phyloP scores from a whole-genome alignment of 1,139 yeast genomes.

The Saccharomycopsis crataegensis region DNA sequence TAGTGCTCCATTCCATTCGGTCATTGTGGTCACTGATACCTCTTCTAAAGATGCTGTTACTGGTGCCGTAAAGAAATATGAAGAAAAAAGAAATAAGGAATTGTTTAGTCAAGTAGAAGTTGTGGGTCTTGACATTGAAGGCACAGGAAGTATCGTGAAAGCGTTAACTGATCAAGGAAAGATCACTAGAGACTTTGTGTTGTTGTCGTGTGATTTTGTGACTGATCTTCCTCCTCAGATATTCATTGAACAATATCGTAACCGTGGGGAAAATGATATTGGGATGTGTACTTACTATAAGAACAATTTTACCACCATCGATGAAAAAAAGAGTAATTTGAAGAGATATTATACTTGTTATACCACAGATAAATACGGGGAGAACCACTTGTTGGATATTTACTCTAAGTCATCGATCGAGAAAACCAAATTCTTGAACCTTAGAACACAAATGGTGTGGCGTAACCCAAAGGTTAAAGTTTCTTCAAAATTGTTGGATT shows the following conservation, averaged over 20 bases:
- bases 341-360: slow-evolving; percentile 49
- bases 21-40: slow-evolving; percentile 45
- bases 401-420: slow-evolving; percentile 59
- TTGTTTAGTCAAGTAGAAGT: slow-evolving; percentile 36
- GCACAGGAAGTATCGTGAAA: slow-evolving; percentile 54
- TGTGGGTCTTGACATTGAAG: slow-evolving; percentile 38
- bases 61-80: slow-evolving; percentile 27
- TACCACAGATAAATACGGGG: slow-evolving; percentile 41
- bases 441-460: slow-evolving; percentile 89
- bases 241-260: slow-evolving; percentile 75
- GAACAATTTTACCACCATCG: slow-evolving; percentile 62
- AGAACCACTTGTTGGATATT: slow-evolving; percentile 56
- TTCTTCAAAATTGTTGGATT: slow-evolving; percentile 65
- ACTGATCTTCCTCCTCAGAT: slow-evolving; percentile 90
- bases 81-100: slow-evolving; percentile 26
- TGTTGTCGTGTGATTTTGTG: slow-evolving; percentile 88
- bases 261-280: slow-evolving; percentile 53
- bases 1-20: slow-evolving; percentile 64
- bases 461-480: slow-evolving; percentile 70
- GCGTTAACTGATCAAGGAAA: slow-evolving; percentile 22
- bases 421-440: slow-evolving; percentile 58
- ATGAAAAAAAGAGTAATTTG: slow-evolving; percentile 54
- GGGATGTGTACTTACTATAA: slow-evolving; percentile 69
- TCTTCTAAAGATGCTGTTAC: slow-evolving; percentile 30
- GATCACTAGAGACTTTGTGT: slow-evolving; percentile 50